Evolutionary conservation across 202 grass and related monocot genomes (phyloP).

Genomic region (Panicum hallii): DNA sequence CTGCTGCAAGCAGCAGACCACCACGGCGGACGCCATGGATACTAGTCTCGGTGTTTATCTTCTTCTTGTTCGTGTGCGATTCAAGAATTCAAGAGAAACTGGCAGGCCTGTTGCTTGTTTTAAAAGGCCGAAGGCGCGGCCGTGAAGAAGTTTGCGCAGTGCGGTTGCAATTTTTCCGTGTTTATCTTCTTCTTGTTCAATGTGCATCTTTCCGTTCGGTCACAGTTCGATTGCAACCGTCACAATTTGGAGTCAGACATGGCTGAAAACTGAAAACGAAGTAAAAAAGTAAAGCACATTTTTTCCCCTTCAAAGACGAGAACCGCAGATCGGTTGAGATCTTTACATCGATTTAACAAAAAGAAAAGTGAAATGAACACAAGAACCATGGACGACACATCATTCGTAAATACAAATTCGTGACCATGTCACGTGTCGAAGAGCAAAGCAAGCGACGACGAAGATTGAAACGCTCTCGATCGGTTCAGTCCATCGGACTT

Average conservation of each 20-base stretch:
- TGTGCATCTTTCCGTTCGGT: not conserved
- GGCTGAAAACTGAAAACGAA: not conserved
- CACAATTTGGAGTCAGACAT: not conserved
- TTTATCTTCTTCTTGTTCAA: no score
- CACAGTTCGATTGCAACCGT: no score
- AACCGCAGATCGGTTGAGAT: constrained; percentile 7
- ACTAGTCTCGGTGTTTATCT: not conserved
- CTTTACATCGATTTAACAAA: constrained; percentile 29
- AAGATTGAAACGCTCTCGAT: constrained; percentile 8
- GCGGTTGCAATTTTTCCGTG: no score
- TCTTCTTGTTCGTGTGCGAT: not conserved
- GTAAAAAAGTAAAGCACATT: not conserved
- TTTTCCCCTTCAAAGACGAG: not conserved
- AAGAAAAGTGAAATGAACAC: not conserved
- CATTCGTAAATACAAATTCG: constrained; percentile 40
- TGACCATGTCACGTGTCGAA: constrained; percentile 33
- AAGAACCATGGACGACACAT: constrained; percentile 20
- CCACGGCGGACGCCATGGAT: constrained; percentile 40
- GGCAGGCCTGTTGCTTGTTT: not conserved
- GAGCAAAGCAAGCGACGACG: constrained; percentile 37
- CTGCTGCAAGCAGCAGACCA: not conserved
- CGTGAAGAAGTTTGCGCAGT: not conserved
- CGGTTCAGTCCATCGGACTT: not conserved
- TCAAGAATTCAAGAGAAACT: not conserved
- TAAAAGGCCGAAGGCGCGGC: not conserved